phyloP scores from a whole-genome alignment of 306 rosid genomes.

The Arachis stenosperma region DNA sequence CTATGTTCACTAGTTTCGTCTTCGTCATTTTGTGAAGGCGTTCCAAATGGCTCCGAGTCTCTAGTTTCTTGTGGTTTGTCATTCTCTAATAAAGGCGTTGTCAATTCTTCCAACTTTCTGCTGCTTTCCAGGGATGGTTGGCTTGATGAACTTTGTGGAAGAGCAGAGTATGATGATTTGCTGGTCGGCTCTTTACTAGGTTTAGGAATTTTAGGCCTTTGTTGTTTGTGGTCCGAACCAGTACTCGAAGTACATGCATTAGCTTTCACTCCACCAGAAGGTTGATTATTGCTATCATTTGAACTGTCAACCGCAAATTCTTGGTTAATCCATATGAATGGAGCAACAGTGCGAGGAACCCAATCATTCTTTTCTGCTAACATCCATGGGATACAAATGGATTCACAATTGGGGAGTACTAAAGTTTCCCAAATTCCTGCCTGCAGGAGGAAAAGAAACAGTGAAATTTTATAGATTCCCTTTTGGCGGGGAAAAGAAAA shows the following conservation, averaged over 20 bases:
- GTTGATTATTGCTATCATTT: conserved; percentile 35
- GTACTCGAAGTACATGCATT: conserved; percentile 47
- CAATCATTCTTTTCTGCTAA: conserved; percentile 89
- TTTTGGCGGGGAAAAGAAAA: too few species aligned
- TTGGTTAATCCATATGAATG: conserved; percentile 75
- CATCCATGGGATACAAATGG: conserved; percentile 81
- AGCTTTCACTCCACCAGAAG: conserved; percentile 50
- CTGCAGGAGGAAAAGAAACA: conserved; percentile 57
- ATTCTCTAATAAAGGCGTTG: conserved; percentile 52
- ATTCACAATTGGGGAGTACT: conserved; percentile 85
- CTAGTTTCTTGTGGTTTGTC: conserved; percentile 42
- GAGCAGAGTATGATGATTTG: conserved; percentile 46
- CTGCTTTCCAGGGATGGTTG: conserved; percentile 40
- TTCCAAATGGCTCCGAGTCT: conserved; percentile 41
- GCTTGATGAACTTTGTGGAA: conserved; percentile 38
- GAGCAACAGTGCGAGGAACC: conserved; percentile 80
- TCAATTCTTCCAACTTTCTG: conserved; percentile 47
- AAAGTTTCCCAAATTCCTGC: conserved; percentile 66
- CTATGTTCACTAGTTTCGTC: conserved; percentile 39
- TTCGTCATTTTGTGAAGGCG: conserved; percentile 41
- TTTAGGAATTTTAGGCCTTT: conserved; percentile 35
- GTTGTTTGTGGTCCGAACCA: conserved; percentile 42
- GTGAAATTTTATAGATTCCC: too few species aligned
- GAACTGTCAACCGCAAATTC: conserved; percentile 50
- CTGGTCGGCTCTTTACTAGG: conserved; percentile 37